Evolutionary conservation across 345 rosid genomes (phyloP), one percentile per base, ranked within the genome.

Genomic region (Syzygium aromaticum): DNA sequence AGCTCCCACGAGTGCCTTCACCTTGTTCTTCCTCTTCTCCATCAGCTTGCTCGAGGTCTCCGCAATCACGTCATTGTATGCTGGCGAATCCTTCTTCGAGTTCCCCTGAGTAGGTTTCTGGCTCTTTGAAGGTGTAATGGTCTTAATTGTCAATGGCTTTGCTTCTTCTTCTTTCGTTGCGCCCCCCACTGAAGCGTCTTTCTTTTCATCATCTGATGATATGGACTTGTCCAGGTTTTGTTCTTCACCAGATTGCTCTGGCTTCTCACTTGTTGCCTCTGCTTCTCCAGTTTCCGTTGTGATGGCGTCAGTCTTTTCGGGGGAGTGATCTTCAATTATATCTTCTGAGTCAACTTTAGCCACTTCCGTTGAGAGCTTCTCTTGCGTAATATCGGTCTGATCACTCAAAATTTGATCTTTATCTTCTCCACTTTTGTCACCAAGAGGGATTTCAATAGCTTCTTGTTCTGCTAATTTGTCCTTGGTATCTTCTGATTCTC

Each of bases 1-100:
- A 33, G 99, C 99, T 52, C 99, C 98, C 30, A 93, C 99, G 86
- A 97, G 89, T 59, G 98, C 98, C 84, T 86, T 92, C 85, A 97
- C 99, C 86, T 93, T 97, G 96, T 94, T 97, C 94, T 91, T 96
- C 92, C 94, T 96, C 89, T 89, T 89, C 90, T 92, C 94, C 61
- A 93, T 91, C 27, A 96, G 92, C 91, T 92, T 97, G 88, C 93
- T 92, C 52, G 95, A 93, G 3, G 95, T 93, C 90, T 95, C 94
- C 86, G 94, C 96, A 12, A 97, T 97, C 86, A 97, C 98, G 87
- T 95, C 97, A 54, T 97, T 97, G 89, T 94, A 95, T 10, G 96
- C 96, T 33, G 96, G 90, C 17, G 95, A 89, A 64, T 93, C 98
- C 87, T 93, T 97, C 92, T 92, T 97, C 88, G 89, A 73, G 82